These are phyloP conservation scores for Pseudopithomyces maydicus DNA, from an alignment of 2,329 filamentous ascomycete genomes.

Conservation along the genomic window DNA sequence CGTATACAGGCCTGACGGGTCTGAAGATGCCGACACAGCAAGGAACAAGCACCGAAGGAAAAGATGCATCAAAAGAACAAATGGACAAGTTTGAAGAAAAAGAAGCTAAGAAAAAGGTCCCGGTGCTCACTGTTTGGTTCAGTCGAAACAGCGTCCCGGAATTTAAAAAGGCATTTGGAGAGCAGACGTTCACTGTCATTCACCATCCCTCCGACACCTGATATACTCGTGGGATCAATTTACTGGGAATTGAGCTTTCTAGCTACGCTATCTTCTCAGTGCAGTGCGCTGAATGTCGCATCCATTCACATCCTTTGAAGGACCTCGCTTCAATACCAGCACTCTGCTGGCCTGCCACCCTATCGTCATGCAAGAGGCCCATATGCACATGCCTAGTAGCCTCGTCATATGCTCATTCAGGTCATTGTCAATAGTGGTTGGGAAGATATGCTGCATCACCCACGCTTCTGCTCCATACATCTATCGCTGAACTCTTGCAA, in stretches of 20 bases:
- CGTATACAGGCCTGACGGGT: constrained; percentile 15
- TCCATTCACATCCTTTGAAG: not conserved
- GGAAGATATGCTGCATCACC: too few relatives aligned
- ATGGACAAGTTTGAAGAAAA: not conserved
- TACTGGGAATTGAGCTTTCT: not conserved
- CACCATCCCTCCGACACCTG: not conserved
- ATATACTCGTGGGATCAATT: not conserved
- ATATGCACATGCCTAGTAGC: too few relatives aligned
- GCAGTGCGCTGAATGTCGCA: not conserved
- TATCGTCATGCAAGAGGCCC: not conserved
- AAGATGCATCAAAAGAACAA: not conserved
- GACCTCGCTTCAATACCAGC: not conserved
- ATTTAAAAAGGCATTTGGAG: constrained; percentile 21
- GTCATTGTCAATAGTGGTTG: too few relatives aligned
- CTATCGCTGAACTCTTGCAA: too few relatives aligned
- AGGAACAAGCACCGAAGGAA: not conserved
- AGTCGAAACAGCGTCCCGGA: constrained; percentile 14
- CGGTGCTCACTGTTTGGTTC: constrained; percentile 25
- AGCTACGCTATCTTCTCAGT: not conserved
- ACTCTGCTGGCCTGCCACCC: not conserved
- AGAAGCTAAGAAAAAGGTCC: constrained; percentile 8
- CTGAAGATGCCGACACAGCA: not conserved
- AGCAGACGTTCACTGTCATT: constrained; percentile 8
- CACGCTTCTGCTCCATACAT: too few relatives aligned
- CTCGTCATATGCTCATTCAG: too few relatives aligned